These are phyloP conservation scores for Thecaphora thlaspeos DNA, from an alignment of 1,284 basidiomycete genomes.

Conservation along the genomic window DNA sequence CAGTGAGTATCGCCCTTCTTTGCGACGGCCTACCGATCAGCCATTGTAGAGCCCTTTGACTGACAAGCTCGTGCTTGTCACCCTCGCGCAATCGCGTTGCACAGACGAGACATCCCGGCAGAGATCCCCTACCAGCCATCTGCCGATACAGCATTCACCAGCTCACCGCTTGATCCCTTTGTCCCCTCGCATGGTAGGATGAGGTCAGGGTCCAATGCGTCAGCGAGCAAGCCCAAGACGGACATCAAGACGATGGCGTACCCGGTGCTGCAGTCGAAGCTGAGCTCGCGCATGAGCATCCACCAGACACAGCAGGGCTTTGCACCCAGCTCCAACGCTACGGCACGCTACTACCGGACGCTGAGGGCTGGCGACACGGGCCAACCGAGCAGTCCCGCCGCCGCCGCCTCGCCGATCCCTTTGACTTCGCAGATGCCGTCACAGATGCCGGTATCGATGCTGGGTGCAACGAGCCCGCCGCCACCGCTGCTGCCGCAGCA, in stretches of 20 bases:
- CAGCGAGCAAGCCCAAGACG: neutral
- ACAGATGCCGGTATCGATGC: neutral
- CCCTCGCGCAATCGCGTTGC: too few species aligned
- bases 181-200: neutral
- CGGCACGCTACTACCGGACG: constrained; percentile 12
- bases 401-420: too few species aligned
- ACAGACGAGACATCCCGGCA: neutral
- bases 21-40: too few species aligned
- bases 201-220: too few species aligned
- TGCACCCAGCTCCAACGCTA: constrained; percentile 9
- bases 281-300: constrained; percentile 11
- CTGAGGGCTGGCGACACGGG: neutral
- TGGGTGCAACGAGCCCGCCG: too few species aligned
- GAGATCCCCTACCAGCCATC: constrained; percentile 4
- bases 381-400: neutral
- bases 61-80: too few species aligned
- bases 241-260: constrained; percentile 3
- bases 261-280: constrained; percentile 2
- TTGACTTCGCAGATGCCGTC: too few species aligned
- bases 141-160: neutral
- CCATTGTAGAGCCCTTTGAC: too few species aligned
- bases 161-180: constrained; percentile 2
- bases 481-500: neutral
- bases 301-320: constrained; percentile 28
- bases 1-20: too few species aligned